Percentiles rank a stretch among this genome's conserved stretches.
Evolutionary conservation across 2,329 filamentous ascomycete species (phyloP).

Genomic region (Ophiostoma tasmaniense): DNA sequence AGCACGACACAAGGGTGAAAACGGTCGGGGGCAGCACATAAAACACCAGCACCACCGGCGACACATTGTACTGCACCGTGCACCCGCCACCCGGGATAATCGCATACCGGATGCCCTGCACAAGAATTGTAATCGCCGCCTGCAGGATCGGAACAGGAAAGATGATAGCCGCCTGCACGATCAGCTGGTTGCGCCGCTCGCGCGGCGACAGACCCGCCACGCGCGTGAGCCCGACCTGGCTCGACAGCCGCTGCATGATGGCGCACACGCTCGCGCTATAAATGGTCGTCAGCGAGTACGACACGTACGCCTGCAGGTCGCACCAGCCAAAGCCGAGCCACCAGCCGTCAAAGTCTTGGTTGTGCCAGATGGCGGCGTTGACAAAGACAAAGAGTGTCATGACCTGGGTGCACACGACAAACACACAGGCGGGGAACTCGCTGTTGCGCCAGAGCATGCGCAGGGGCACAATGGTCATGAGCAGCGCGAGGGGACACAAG

Average conservation of each 20-base stretch:
- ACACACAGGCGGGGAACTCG: constrained; percentile 44
- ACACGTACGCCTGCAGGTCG: constrained; percentile 38
- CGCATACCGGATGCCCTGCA: constrained; percentile 40
- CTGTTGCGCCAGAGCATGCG: constrained; percentile 43
- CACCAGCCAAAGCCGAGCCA: constrained; percentile 46
- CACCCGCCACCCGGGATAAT: constrained; percentile 45
- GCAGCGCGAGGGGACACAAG: constrained; percentile 37
- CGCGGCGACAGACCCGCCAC: constrained; percentile 31
- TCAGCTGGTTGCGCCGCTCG: constrained; percentile 36
- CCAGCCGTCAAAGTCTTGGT: constrained; percentile 43
- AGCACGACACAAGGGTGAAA: constrained; percentile 36
- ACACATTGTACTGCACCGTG: constrained; percentile 33
- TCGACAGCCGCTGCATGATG: constrained; percentile 46
- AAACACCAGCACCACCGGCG: constrained; percentile 42
- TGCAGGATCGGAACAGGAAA: constrained; percentile 46
- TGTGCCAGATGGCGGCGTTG: constrained; percentile 46
- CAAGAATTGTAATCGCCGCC: constrained; percentile 39
- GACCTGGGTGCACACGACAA: constrained; percentile 36
- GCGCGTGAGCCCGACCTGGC: constrained; percentile 39
- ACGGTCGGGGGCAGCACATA: constrained; percentile 39
- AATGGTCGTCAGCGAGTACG: constrained; percentile 32
- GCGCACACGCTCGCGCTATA: constrained; percentile 45
- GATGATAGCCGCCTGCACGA: constrained; percentile 45
- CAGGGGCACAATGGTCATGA: constrained; percentile 43
- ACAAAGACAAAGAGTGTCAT: constrained; percentile 41